Evolutionary conservation across 2,329 filamentous ascomycete species (phyloP), one percentile per base, ranked within the genome.

Genomic region (Hypoxylon sp.): DNA sequence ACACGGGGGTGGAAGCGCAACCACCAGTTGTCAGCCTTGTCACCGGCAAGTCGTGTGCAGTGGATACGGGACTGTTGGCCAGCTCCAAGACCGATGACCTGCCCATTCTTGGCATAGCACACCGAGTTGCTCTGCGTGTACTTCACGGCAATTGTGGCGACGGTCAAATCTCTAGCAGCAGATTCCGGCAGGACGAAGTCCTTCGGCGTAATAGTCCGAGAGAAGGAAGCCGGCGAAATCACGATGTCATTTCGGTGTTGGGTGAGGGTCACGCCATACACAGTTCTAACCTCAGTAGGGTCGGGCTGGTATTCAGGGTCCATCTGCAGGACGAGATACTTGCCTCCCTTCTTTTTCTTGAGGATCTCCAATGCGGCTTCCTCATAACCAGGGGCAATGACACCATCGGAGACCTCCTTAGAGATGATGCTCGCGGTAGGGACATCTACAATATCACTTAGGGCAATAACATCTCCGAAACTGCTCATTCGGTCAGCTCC

Each of bases 21-120:
- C 96, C 95, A 99, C 95, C 95, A 98, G 86, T 97, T 98, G 82
- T 99, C 96, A 52, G 94, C 93, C 87, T 99, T 99, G 85, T 98
- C 95, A 67, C 96, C 96, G 10, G 96, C 96, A 56, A 99, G 89
- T 72, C 96, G 91, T 45, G 96, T 99, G 89, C 96, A 99, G 87
- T 99, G 96, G 75, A 99, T 99, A 74, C 96, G 92, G 68, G 93
- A 97, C 84, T 99, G 96, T 82, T 99, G 96, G 67, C 96, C 96
- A 60, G 96, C 96, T 72, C 96, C 96, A 61, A 99, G 90, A 72
- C 96, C 96, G 74, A 99, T 87, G 75, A 98, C 88, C 82, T 98
- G 96, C 51, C 96, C 96, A 76, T 97, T 94, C 70, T 93, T 86
- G 60, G 96, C 94, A 79, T 98, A 99, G 88, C 95, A 98, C 71